Conservation (phyloP, 768 basidiomycete species). For the Tylopilus rubrobrunneus region DNA sequence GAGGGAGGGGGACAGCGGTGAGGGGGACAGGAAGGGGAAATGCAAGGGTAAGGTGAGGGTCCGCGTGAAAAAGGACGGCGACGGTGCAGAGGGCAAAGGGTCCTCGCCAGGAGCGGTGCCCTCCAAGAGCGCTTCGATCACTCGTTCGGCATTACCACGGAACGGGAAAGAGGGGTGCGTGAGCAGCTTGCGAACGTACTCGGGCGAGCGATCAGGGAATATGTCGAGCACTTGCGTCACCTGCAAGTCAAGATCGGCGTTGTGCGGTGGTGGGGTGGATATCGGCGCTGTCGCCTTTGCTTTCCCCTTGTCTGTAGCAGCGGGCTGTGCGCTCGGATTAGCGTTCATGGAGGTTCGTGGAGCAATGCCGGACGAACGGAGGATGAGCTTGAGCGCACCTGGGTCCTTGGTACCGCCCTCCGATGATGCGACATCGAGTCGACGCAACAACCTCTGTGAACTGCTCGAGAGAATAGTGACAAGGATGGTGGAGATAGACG, state of each 20-base stretch:
- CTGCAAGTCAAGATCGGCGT: slow-evolving; percentile 52
- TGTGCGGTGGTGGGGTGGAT: slow-evolving; percentile 14
- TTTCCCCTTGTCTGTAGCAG: slow-evolving; percentile 37
- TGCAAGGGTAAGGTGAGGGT: slow-evolving; percentile 17
- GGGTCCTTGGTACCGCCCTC: slow-evolving; percentile 33
- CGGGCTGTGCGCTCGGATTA: slow-evolving; percentile 33
- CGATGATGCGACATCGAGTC: slow-evolving; percentile 30
- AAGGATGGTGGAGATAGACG: too few species aligned
- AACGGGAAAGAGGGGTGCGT: slow-evolving; percentile 44
- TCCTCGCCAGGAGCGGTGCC: slow-evolving; percentile 53
- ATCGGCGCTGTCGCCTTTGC: slow-evolving; percentile 29
- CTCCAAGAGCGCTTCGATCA: slow-evolving; percentile 70
- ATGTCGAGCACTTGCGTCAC: slow-evolving; percentile 74
- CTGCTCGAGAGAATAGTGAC: too few species aligned
- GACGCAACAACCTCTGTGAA: slow-evolving; percentile 31
- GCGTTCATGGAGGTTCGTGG: slow-evolving; percentile 12
- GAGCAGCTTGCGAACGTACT: slow-evolving; percentile 60
- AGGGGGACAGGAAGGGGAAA: slow-evolving; percentile 18
- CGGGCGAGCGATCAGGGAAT: slow-evolving; percentile 55
- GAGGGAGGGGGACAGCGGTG: slow-evolving; percentile 22
- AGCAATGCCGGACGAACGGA: slow-evolving; percentile 56
- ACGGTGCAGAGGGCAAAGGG: slow-evolving; percentile 31
- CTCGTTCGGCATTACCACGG: slow-evolving; percentile 52
- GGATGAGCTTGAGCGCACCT: slow-evolving; percentile 58
- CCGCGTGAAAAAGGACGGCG: slow-evolving; percentile 24